Conservation (phyloP, 805 yeast genomes). For the Lipomyces sp. region DNA sequence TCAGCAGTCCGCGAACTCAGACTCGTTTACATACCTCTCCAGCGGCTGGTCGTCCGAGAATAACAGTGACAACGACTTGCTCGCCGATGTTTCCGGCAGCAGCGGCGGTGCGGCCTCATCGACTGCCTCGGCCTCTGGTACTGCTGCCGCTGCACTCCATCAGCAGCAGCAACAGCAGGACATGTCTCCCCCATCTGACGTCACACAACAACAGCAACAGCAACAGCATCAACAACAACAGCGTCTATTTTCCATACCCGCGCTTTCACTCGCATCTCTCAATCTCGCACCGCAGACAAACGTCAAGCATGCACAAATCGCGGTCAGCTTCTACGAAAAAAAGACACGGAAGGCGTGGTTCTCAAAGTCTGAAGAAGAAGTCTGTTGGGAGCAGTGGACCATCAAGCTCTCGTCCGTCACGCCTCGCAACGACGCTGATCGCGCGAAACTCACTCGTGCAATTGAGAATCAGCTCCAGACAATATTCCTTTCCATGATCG, state of each 20-base stretch:
- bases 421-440: conserved; percentile 26
- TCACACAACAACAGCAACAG: background rate
- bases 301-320: conserved; percentile 10
- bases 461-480: conserved; percentile 40
- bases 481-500: conserved; percentile 47
- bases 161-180: too few species aligned
- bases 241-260: conserved; percentile 6
- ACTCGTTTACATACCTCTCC: conserved; percentile 1
- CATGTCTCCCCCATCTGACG: background rate
- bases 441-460: conserved; percentile 5
- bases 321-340: conserved; percentile 34
- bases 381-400: conserved; percentile 71
- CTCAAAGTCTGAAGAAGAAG: conserved; percentile 46
- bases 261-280: conserved; percentile 23
- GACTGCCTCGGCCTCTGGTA: background rate
- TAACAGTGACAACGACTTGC: too few species aligned
- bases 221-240: background rate
- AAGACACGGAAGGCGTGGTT: conserved; percentile 52
- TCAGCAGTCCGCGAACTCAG: background rate
- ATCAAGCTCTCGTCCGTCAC: conserved; percentile 50
- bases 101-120: background rate
- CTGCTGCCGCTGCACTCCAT: too few species aligned
- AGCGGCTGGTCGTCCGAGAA: too few species aligned
- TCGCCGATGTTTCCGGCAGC: too few species aligned
- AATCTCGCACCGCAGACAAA: conserved; percentile 9